Base-by-base conservation (phyloP, 2,329 filamentous ascomycete species). In the Malbranchea cinnamomea region DNA sequence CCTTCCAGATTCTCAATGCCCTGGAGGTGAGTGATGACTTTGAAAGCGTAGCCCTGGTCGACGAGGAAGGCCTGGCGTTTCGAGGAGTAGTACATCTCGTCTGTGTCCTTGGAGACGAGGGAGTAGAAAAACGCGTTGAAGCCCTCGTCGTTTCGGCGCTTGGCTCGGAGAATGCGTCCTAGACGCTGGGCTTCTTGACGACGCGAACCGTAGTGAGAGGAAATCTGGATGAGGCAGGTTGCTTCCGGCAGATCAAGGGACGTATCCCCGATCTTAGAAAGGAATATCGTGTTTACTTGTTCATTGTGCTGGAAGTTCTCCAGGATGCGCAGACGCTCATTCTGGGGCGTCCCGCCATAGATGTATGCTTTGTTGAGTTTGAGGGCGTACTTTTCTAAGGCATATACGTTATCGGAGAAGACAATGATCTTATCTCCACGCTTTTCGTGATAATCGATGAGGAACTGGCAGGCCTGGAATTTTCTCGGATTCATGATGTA, bases 101-200 rank as follows among this genome's bases (percentile, higher is more conserved):
- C 78, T 0, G 89, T 98, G 50, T 98, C 89, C 53, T 95, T 95
- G 4, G 82, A 92, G 3, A 98, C 89, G 1, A 98, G 68, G 0
- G 83, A 92, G 59, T 98, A 98, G 62, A 98, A 98, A 56, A 95
- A 98, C 0, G 89, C 89, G 49, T 98, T 98, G 56, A 98, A 98
- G 5, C 89, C 89, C 53, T 95, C 89, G 44, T 98, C 89, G 45
- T 94, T 95, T 50, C 89, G 71, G 11, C 89, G 74, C 59, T 98
- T 98, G 9, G 89, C 89, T 56, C 89, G 72, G 3, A 98, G 70
- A 44, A 98, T 95, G 30, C 89, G 78, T 3, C 89, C 89, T 0
- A 95, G 65, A 2, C 89, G 74, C 52, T 95, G 89, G 0, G 89
- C 89, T 59, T 98, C 89, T 54, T 95, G 89, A 59, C 89, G 78